phyloP scores from a whole-genome alignment of 192 early-diverging fungal genomes.

The Haplosporangium gracile region DNA sequence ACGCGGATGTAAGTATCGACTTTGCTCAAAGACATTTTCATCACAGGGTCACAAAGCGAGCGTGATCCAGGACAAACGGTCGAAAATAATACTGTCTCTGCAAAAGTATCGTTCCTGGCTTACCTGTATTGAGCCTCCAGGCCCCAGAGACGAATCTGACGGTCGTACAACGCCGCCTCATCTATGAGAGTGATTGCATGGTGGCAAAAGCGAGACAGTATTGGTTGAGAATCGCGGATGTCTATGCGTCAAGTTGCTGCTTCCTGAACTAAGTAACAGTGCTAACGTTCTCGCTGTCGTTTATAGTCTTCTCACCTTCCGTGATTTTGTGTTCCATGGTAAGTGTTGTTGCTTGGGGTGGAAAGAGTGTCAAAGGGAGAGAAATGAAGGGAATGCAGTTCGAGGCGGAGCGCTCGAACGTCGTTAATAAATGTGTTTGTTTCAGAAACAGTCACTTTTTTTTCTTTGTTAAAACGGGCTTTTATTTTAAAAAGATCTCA shows the following conservation, averaged over 20 bases:
- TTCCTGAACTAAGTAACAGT: not conserved
- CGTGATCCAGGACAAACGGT: not conserved
- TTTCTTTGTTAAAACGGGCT: not conserved
- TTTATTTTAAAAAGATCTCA: not conserved
- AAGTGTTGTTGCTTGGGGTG: not conserved
- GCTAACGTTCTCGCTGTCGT: not conserved
- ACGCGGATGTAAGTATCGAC: not conserved
- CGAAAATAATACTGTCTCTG: not conserved
- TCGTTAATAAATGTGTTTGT: not conserved
- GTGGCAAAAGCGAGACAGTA: not conserved
- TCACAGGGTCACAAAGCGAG: not conserved
- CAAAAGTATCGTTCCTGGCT: not conserved
- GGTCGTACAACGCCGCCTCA: conserved; percentile 94
- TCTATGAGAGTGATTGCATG: conserved; percentile 59
- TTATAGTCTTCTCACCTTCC: conserved; percentile 17
- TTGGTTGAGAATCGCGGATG: not conserved
- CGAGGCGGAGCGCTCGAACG: not conserved
- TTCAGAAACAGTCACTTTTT: conserved; percentile 19
- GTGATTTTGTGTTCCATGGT: conserved; percentile 40
- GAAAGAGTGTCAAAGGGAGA: not conserved
- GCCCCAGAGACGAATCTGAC: conserved; percentile 98
- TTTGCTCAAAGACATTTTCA: too few relatives aligned
- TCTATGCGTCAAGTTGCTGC: not conserved
- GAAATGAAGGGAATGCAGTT: not conserved
- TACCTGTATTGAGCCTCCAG: conserved; percentile 91